Evolutionary conservation across 73 alveolate species (phyloP).

Genomic region (Stentor coeruleus): DNA sequence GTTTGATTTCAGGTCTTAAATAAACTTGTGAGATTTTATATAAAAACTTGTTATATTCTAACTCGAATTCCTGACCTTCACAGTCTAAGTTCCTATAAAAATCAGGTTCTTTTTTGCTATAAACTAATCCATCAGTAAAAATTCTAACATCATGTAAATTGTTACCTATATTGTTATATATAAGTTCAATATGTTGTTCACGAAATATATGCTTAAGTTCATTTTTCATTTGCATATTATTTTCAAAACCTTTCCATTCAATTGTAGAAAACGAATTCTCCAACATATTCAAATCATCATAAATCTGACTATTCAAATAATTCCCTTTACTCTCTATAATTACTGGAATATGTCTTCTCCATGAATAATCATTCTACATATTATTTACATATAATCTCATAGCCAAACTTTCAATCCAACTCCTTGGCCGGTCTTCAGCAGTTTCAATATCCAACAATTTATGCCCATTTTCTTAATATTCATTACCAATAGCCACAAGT

Average conservation of each 20-base stretch:
- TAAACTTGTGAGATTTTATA: not conserved
- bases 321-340: slow-evolving; percentile 38
- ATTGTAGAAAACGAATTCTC: slow-evolving; percentile 37
- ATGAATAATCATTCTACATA: slow-evolving; percentile 30
- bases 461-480: slow-evolving; percentile 29
- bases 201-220: slow-evolving; percentile 36
- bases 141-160: slow-evolving; percentile 34
- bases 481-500: slow-evolving; percentile 35
- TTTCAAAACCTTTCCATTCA: slow-evolving; percentile 37
- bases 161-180: slow-evolving; percentile 32
- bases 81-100: not conserved
- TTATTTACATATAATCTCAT: slow-evolving; percentile 35
- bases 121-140: slow-evolving; percentile 39
- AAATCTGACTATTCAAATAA: slow-evolving; percentile 45
- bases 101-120: not conserved
- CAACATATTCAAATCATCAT: slow-evolving; percentile 28
- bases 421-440: slow-evolving; percentile 32
- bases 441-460: slow-evolving; percentile 24
- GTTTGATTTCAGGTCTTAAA: not conserved
- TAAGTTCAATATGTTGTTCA: slow-evolving; percentile 31
- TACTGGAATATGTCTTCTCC: slow-evolving; percentile 61
- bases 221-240: not conserved
- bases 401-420: slow-evolving; percentile 37
- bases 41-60: slow-evolving; percentile 6
- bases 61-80: not conserved